Conservation (phyloP, 257 asterid species). For the Pogostemon cablin region DNA sequence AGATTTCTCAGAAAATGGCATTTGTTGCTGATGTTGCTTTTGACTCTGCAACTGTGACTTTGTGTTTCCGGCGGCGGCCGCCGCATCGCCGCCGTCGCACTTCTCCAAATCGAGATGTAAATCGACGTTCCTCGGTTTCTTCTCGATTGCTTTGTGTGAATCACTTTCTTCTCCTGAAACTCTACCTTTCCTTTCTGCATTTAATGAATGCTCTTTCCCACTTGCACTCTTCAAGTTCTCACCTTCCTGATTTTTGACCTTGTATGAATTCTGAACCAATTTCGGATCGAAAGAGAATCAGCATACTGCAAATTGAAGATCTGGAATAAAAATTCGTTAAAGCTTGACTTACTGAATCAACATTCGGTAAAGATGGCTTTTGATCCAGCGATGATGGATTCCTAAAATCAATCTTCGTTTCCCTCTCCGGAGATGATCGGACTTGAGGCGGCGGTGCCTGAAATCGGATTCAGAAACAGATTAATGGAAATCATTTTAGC, state of each 20-base stretch:
- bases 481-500: neutral
- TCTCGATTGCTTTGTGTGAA: conserved; percentile 42
- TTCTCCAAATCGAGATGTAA: conserved; percentile 71
- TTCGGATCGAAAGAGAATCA: neutral
- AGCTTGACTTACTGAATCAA: conserved; percentile 47
- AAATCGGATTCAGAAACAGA: conserved; percentile 24
- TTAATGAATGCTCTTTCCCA: conserved; percentile 36
- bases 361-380: conserved; percentile 46
- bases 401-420: conserved; percentile 39
- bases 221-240: conserved; percentile 42
- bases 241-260: conserved; percentile 40
- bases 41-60: conserved; percentile 39
- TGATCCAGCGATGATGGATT: conserved; percentile 41
- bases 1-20: conserved; percentile 52
- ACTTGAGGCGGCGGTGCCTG: conserved; percentile 90
- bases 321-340: neutral
- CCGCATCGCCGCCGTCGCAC: conserved; percentile 40
- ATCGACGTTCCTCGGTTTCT: conserved; percentile 52
- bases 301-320: conserved; percentile 3
- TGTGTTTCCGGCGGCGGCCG: conserved; percentile 21
- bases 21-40: conserved; percentile 44
- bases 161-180: conserved; percentile 41
- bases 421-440: conserved; percentile 65
- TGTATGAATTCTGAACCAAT: conserved; percentile 49
- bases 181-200: conserved; percentile 50